Conservation (phyloP, 1,284 basidiomycete genomes). For the Marasmius oreades region DNA sequence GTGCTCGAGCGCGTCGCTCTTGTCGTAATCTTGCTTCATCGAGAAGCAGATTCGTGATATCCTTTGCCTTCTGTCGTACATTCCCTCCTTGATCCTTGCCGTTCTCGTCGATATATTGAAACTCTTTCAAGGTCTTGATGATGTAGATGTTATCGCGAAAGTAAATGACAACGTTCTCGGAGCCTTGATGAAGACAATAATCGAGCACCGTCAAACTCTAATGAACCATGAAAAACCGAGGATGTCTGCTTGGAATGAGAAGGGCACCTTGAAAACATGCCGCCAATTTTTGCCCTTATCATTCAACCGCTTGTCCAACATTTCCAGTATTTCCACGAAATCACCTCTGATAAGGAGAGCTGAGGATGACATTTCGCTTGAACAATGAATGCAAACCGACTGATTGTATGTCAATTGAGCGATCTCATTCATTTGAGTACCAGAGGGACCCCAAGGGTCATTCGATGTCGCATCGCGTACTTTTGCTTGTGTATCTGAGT, state of each 20-base stretch:
- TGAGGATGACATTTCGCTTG: neutral
- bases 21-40: constrained; percentile 86
- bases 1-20: constrained; percentile 81
- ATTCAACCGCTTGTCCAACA: constrained; percentile 98
- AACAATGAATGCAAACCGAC: constrained; percentile 45
- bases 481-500: constrained; percentile 92
- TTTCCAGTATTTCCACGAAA: constrained; percentile 99
- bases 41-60: constrained; percentile 94
- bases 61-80: constrained; percentile 98
- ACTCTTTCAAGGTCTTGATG: constrained; percentile 99
- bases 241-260: neutral
- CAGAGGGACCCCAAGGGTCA: constrained; percentile 98
- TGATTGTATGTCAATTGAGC: constrained; percentile 98
- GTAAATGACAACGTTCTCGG: constrained; percentile 98
- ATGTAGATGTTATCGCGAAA: constrained; percentile 98
- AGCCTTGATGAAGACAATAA: constrained; percentile 95
- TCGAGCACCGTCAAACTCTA: constrained; percentile 94
- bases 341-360: constrained; percentile 43
- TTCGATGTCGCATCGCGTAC: constrained; percentile 99
- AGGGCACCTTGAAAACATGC: constrained; percentile 93
- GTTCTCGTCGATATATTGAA: constrained; percentile 95
- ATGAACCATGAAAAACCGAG: neutral
- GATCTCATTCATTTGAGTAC: constrained; percentile 99
- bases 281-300: constrained; percentile 99
- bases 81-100: constrained; percentile 98